Conservation (phyloP, 148 eudicot species). For the Diospyros kaki region DNA sequence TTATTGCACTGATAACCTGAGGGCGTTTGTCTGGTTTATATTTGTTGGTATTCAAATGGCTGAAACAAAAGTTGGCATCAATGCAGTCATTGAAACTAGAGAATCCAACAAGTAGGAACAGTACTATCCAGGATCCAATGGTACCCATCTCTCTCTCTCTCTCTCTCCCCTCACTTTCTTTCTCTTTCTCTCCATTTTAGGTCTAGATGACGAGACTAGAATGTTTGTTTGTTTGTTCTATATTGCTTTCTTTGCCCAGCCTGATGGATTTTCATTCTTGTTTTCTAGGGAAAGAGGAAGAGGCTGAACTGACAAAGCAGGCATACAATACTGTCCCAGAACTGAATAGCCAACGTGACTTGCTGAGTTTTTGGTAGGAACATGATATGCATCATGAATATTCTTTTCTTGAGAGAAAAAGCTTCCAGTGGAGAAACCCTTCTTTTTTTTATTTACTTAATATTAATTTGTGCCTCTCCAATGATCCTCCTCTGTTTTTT, state of each 20-base stretch:
- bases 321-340: background rate
- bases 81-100: slow-evolving; percentile 9
- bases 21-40: slow-evolving; percentile 19
- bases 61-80: slow-evolving; percentile 15
- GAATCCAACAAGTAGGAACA: slow-evolving; percentile 7
- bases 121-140: slow-evolving; percentile 7
- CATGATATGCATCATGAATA: background rate
- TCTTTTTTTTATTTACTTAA: too few relatives aligned
- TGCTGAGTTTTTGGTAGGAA: background rate
- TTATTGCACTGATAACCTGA: slow-evolving; percentile 18
- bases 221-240: slow-evolving; percentile 3
- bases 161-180: background rate
- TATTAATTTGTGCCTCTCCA: too few relatives aligned
- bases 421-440: too few relatives aligned
- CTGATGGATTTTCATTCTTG: slow-evolving; percentile 2
- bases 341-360: slow-evolving; percentile 14
- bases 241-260: background rate
- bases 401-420: too few relatives aligned
- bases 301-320: slow-evolving; percentile 1
- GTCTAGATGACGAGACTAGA: slow-evolving; percentile 6
- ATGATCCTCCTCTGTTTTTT: too few relatives aligned
- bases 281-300: slow-evolving; percentile 13
- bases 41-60: slow-evolving; percentile 13
- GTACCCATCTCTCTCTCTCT: background rate
- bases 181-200: background rate